A percentile compares a stretch with the other conserved stretches of the same genome.
phyloP scores from a whole-genome alignment of 2,329 filamentous ascomycete genomes.

The Cercospora zeina region DNA sequence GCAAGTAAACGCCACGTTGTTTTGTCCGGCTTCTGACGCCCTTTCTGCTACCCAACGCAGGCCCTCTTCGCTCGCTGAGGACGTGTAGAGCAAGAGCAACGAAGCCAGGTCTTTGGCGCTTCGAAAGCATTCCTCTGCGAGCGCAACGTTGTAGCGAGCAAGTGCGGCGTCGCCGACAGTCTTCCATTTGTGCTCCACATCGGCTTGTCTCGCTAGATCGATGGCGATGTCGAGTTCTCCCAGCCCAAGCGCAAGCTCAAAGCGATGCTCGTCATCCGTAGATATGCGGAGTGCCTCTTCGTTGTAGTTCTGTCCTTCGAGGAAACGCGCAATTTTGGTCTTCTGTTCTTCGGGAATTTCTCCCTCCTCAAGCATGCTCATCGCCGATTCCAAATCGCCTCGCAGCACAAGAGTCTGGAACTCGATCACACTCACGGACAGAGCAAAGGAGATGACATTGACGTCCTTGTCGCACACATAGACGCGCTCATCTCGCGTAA shows the following conservation, averaged over 20 bases:
- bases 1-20: slow-evolving; percentile 91
- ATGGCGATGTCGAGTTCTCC: slow-evolving; percentile 83
- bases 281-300: slow-evolving; percentile 92
- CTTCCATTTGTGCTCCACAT: slow-evolving; percentile 98
- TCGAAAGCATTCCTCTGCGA: slow-evolving; percentile 90
- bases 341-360: slow-evolving; percentile 89
- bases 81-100: slow-evolving; percentile 81
- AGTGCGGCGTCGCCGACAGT: slow-evolving; percentile 91
- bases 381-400: slow-evolving; percentile 87
- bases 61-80: slow-evolving; percentile 75
- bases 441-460: slow-evolving; percentile 80
- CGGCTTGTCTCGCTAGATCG: slow-evolving; percentile 76
- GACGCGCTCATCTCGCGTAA: slow-evolving; percentile 89
- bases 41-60: slow-evolving; percentile 70
- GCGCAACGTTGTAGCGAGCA: slow-evolving; percentile 76
- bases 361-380: slow-evolving; percentile 67
- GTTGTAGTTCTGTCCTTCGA: slow-evolving; percentile 96
- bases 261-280: slow-evolving; percentile 93
- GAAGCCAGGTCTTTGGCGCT: slow-evolving; percentile 89
- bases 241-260: slow-evolving; percentile 82
- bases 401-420: slow-evolving; percentile 96
- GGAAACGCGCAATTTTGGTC: slow-evolving; percentile 96
- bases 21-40: slow-evolving; percentile 72
- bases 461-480: slow-evolving; percentile 97
- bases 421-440: slow-evolving; percentile 90